Base-by-base conservation (phyloP, 192 early-diverging fungal species). In the Chytriomyces sp. region DNA sequence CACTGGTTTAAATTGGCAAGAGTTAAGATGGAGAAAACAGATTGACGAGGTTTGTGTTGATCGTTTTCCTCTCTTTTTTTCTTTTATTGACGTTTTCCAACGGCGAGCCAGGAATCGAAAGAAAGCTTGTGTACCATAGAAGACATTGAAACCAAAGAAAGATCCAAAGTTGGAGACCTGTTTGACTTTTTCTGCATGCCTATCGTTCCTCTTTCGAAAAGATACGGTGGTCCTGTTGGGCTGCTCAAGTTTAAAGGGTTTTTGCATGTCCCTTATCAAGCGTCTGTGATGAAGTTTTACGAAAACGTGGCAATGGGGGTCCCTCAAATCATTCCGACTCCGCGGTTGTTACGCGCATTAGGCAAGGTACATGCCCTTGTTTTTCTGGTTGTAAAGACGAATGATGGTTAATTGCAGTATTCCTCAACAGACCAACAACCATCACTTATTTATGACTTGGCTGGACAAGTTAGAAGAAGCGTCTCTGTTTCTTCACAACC, bases 241-340 rank as follows among this genome's bases (percentile, higher is more conserved):
- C 61, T 77, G 18, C 44, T 64, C 7, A 46, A 69, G 46, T 77
- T 61, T 62, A 77, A 77, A 43, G 76, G 24, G 18, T 68, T 77
- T 26, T 1, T 77, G n/a, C n/a, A 61, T 6, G 69, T 77, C 49
- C 76, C 76, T 9, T 77, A 77, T 46, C 76, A 77, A 70, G 48
- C 61, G 6, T 45, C 28, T 44, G 62, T 72, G 20, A 77, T 77
- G 76, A 77, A 77, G 67, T 77, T 77, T 64, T 77, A 77, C 47
- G 76, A 77, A 60, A 77, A 77, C 48, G 45, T 77, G 2, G 67
- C 76, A 23, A 16, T 44, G 23, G 76, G 76, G 9, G 67, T 77
- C 16, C 68, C 69, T 60, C 67, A 69, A 45, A 45, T 71, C 1
- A 11, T 77, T 6, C 76, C 76, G 13, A 77, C 76, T 3, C 76